These are phyloP conservation scores for Quercus gilva DNA, from an alignment of 306 rosid genomes.

Conservation along the genomic window DNA sequence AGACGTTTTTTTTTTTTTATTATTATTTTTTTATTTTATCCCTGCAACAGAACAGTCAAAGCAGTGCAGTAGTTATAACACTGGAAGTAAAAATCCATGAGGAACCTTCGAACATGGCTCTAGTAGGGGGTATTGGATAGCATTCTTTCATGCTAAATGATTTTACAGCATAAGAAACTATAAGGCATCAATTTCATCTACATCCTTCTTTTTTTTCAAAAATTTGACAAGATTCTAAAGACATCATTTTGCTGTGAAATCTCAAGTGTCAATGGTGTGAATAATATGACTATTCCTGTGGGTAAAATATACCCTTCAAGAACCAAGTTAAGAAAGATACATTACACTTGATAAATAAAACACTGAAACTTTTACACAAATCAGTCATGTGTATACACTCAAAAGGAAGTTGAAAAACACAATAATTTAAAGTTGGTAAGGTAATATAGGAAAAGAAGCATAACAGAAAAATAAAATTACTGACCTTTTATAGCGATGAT, in stretches of 20 bases:
- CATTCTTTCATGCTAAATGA: too few relatives aligned
- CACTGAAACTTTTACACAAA: background rate
- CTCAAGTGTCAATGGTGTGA: background rate
- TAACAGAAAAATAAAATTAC: background rate
- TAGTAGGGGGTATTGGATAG: too few relatives aligned
- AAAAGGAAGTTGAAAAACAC: background rate
- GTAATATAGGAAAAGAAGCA: background rate
- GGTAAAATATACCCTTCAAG: background rate
- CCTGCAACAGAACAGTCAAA: too few relatives aligned
- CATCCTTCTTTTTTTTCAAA: background rate
- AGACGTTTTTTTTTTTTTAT: too few relatives aligned
- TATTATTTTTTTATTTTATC: too few relatives aligned
- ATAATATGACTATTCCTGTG: background rate
- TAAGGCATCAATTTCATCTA: too few relatives aligned
- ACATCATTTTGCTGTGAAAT: background rate
- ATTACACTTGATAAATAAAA: background rate
- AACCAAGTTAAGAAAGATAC: background rate
- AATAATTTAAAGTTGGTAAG: background rate
- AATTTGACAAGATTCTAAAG: background rate
- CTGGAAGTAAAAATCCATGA: too few relatives aligned
- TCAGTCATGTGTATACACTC: background rate
- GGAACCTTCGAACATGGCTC: too few relatives aligned
- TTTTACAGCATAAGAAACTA: too few relatives aligned
- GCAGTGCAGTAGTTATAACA: too few relatives aligned
- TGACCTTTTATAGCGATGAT: constrained; percentile 84